A percentile compares a stretch with the other conserved stretches of the same genome.
Evolutionary conservation across 2,329 filamentous ascomycete genomes (phyloP).

Genomic region (Beauveria bassiana): DNA sequence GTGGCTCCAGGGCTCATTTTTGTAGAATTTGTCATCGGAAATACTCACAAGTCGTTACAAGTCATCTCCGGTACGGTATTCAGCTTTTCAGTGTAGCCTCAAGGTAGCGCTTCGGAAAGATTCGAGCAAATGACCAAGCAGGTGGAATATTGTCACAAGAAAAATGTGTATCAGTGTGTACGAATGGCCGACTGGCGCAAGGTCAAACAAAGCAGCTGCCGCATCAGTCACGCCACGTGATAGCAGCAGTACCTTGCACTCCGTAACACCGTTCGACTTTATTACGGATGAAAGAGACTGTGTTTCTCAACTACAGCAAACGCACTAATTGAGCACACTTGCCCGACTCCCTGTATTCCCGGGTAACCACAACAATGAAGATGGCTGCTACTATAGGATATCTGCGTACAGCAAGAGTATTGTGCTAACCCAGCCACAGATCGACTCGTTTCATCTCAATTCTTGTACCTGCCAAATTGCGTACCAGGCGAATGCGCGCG

Average conservation of each 20-base stretch:
- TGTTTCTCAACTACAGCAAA: slow-evolving; percentile 33
- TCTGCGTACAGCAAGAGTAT: slow-evolving; percentile 31
- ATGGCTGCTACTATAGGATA: slow-evolving; percentile 32
- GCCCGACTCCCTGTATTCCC: slow-evolving; percentile 33
- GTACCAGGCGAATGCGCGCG: slow-evolving; percentile 29
- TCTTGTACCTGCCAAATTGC: slow-evolving; percentile 39
- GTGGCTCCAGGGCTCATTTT: not conserved
- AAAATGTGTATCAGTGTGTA: slow-evolving; percentile 24
- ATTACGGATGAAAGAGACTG: slow-evolving; percentile 29
- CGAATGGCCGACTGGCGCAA: slow-evolving; percentile 25
- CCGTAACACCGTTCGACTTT: slow-evolving; percentile 34
- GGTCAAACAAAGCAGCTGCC: slow-evolving; percentile 29
- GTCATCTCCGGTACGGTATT: slow-evolving; percentile 37
- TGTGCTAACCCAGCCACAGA: slow-evolving; percentile 29
- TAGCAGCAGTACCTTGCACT: slow-evolving; percentile 28
- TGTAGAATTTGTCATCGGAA: slow-evolving; percentile 29
- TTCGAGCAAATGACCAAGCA: slow-evolving; percentile 33
- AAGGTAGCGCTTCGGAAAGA: slow-evolving; percentile 26
- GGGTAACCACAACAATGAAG: slow-evolving; percentile 21
- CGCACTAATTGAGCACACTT: slow-evolving; percentile 26
- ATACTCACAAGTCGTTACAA: slow-evolving; percentile 29
- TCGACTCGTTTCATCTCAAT: slow-evolving; percentile 32
- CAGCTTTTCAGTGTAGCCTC: slow-evolving; percentile 35
- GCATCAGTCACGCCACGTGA: slow-evolving; percentile 24
- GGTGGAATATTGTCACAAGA: slow-evolving; percentile 28